Evolutionary conservation across 139 green algal genomes (phyloP), one percentile per base, ranked within the genome.

Genomic region (Pleodorina starrii): DNA sequence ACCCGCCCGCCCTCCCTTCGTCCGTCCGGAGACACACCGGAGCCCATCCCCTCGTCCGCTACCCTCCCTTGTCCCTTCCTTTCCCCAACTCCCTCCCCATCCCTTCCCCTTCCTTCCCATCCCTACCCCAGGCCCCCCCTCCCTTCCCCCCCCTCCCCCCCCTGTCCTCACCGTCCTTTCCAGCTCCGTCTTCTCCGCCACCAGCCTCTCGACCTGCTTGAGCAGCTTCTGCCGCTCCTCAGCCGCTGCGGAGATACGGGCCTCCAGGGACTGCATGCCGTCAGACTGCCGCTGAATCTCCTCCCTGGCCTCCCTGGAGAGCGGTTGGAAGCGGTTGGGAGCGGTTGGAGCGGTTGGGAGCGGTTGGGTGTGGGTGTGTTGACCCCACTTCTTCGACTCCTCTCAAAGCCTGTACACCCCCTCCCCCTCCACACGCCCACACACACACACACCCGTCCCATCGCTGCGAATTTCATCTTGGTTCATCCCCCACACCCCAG

Each of bases 201-300:
- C 73, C 60, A 89, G 50, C 60, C 60, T 38, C 40, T 93, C 90
- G 7, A 90, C 43, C 36, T 87, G 72, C 81, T 93, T 91, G 14
- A 90, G 59, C 80, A 93, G 57, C 42, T 68, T 46, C 27, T 17
- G 19, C 4, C 86, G 86, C 90, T 93, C 90, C 66, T 90, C 86
- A 14, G 48, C 50, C 36, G 68, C 69, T 2, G 48, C 50, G 29
- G 69, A 43, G 23, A 89, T 73, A 14, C 84, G 84, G 3, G 27
- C 69, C 84, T 89, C 84, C 68, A 89, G 48, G 29, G 84, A 74
- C 36, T 82, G 42, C 68, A 89, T 72, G 27, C 44, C 68, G 43
- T 89, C 84, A 7, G 46, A 12, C 69, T 83, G 84, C 1, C 84
- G 84, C 46, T 69, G 25, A 11, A 82, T 71, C 84, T 89, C 84